Evolutionary conservation across 1,139 yeast genomes (phyloP).

Genomic region (Diutina scorzettiae): DNA sequence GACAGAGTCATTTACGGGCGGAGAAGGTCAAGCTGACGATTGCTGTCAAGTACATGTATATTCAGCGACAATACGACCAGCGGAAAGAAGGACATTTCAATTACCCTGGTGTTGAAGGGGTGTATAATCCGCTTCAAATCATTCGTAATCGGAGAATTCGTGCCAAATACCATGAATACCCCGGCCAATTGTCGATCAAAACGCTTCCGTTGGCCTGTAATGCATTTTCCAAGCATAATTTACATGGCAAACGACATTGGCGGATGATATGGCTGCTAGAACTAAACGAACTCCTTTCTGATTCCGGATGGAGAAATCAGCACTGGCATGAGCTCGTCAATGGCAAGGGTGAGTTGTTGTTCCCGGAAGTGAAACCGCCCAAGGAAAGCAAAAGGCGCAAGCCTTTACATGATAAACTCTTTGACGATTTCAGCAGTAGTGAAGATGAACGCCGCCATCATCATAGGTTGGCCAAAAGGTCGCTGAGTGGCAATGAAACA

Average conservation of each 20-base stretch:
- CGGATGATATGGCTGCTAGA: conserved; percentile 55
- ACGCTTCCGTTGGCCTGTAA: conserved; percentile 41
- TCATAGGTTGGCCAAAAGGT: background rate
- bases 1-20: conserved; percentile 25
- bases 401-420: background rate
- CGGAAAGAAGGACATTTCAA: conserved; percentile 12
- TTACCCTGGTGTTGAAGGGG: conserved; percentile 47
- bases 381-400: background rate
- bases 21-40: conserved; percentile 40
- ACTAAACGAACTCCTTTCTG: conserved; percentile 48
- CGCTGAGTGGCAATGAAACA: background rate
- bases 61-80: conserved; percentile 25
- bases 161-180: conserved; percentile 26
- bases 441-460: background rate
- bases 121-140: conserved; percentile 72
- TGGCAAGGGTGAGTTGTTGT: conserved; percentile 49
- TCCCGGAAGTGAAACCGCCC: background rate
- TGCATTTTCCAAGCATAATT: conserved; percentile 33
- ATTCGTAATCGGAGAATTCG: conserved; percentile 55
- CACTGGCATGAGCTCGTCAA: conserved; percentile 51
- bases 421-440: conserved; percentile 1
- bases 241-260: conserved; percentile 20
- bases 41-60: conserved; percentile 37
- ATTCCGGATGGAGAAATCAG: conserved; percentile 51
- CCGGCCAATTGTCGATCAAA: conserved; percentile 21